Evolutionary conservation across 2,329 filamentous ascomycete species (phyloP).

Genomic region (Bimuria novae-zelandiae): DNA sequence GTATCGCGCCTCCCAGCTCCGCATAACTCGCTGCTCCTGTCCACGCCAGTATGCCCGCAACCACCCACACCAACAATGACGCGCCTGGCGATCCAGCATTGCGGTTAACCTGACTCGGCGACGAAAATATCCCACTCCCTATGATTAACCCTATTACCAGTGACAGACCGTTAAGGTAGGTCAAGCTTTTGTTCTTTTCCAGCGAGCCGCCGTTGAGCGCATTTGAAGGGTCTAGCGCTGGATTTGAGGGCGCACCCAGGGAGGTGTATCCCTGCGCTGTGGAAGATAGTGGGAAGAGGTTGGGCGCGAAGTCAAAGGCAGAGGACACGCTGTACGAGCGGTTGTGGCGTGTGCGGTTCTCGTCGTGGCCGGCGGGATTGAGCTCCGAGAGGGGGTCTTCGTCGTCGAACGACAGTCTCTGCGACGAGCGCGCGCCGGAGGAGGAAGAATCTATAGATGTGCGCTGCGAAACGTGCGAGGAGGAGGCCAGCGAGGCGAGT

Average conservation of each 20-base stretch:
- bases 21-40: constrained; percentile 95
- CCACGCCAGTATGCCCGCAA: constrained; percentile 93
- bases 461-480: constrained; percentile 68
- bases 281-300: constrained; percentile 88
- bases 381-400: constrained; percentile 72
- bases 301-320: constrained; percentile 92
- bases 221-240: constrained; percentile 57
- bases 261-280: constrained; percentile 80
- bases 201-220: constrained; percentile 75
- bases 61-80: constrained; percentile 85
- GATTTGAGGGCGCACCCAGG: constrained; percentile 73
- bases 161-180: constrained; percentile 90
- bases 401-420: constrained; percentile 83
- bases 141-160: constrained; percentile 93
- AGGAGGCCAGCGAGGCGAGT: constrained; percentile 91
- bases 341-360: constrained; percentile 50
- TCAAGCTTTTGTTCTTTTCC: constrained; percentile 94
- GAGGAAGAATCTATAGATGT: constrained; percentile 73
- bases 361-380: constrained; percentile 58
- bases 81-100: constrained; percentile 92
- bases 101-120: constrained; percentile 86
- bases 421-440: constrained; percentile 90
- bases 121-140: constrained; percentile 94
- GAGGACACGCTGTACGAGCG: constrained; percentile 90
- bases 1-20: constrained; percentile 93